Percentiles rank a stretch among this genome's conserved stretches.
These are phyloP conservation scores for Leishmania tropica DNA, from an alignment of 208 protist species.

Conservation along the genomic window DNA sequence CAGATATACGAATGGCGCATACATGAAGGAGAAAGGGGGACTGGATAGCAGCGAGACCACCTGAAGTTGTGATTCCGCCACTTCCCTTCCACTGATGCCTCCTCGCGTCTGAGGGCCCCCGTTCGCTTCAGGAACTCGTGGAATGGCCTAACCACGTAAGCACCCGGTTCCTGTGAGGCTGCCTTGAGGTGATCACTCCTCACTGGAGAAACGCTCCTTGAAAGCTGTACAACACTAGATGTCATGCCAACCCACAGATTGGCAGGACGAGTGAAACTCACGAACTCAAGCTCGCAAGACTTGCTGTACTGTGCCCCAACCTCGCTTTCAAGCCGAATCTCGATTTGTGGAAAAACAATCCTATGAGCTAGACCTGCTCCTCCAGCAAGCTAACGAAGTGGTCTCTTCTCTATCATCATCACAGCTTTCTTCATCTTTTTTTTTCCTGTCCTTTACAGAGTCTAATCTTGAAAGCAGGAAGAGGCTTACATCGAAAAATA, in stretches of 20 bases:
- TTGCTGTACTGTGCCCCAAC: not conserved
- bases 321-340: not conserved
- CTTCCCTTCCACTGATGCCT: not conserved
- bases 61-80: not conserved
- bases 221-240: not conserved
- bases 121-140: not conserved
- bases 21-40: not conserved
- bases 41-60: not conserved
- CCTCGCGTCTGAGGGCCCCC: no score
- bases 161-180: not conserved
- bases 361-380: not conserved
- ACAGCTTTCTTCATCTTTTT: not conserved
- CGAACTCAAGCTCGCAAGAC: not conserved
- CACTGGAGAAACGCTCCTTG: not conserved
- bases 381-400: not conserved
- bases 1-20: not conserved
- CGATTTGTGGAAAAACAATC: not conserved
- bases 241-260: not conserved
- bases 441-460: not conserved
- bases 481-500: conserved; percentile 1
- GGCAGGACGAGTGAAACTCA: not conserved
- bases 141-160: not conserved
- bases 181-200: no score
- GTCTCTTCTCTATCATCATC: not conserved
- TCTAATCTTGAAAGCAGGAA: not conserved